Evolutionary conservation across 352 stramenopile species (phyloP).

Genomic region (Pythium vanterpoolii): DNA sequence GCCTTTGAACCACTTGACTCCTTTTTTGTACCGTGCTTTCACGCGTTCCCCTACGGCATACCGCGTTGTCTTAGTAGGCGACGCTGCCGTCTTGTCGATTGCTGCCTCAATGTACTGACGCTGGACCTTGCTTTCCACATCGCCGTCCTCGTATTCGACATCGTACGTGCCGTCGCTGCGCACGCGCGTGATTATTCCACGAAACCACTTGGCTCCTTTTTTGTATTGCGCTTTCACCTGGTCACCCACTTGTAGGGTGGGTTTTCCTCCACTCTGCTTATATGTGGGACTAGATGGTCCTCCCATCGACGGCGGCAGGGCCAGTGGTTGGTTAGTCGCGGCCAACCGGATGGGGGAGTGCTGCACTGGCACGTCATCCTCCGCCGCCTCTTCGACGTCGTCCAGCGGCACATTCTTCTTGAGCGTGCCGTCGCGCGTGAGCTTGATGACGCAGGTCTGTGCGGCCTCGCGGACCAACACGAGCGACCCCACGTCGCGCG

Average conservation of each 20-base stretch:
- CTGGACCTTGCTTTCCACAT: constrained; percentile 12
- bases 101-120: background rate
- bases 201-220: constrained; percentile 43
- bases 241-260: constrained; percentile 24
- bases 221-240: constrained; percentile 45
- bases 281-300: too few relatives aligned
- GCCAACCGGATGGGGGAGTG: constrained; percentile 41
- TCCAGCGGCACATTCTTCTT: constrained; percentile 66
- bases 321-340: constrained; percentile 2
- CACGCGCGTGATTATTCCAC: constrained; percentile 44
- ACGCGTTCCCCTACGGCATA: constrained; percentile 30
- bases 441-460: constrained; percentile 68
- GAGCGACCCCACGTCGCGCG: constrained; percentile 50
- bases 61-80: background rate
- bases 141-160: constrained; percentile 48
- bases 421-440: constrained; percentile 49
- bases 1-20: constrained; percentile 45
- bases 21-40: constrained; percentile 46
- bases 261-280: too few relatives aligned
- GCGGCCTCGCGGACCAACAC: constrained; percentile 59
- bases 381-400: constrained; percentile 47
- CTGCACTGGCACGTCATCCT: constrained; percentile 27
- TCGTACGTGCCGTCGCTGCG: constrained; percentile 71
- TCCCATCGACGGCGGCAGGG: constrained; percentile 13
- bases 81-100: background rate